Evolutionary conservation across 2,329 filamentous ascomycete genomes (phyloP), one percentile per base, ranked within the genome.

Genomic region (Plectosphaerella cucumerina): DNA sequence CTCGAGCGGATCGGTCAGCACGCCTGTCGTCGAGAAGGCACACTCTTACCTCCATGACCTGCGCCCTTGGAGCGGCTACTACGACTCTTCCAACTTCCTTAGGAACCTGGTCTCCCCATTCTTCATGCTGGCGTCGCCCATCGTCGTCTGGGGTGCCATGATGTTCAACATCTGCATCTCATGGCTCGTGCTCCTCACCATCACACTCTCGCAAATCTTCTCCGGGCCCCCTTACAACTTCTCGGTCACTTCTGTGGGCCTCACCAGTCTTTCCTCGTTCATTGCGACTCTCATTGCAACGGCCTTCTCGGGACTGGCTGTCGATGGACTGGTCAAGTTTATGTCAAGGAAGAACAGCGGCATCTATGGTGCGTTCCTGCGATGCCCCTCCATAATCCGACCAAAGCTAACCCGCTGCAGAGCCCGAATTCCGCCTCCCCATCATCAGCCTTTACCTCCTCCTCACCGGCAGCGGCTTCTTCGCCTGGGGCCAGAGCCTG

Each of bases 341-440:
- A 62, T 71, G 62, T 60, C 67, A 0, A 64, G 60, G 42, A 59
- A 51, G 33, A 71, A 70, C 51, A 60, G 61, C 9, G 68, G 68
- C 8, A 65, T 62, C 11, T 71, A 68, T 39, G 67, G 59, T 59
- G 33, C 22, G 56, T 33, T 4, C 14, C n/a, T n/a, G n/a, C n/a
- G 9, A 18, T 50, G 26, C 3, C 26, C 26, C 3, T 9, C 26
- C 8, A 8, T 3, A 8, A 9, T 31, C 26, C 3, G 12, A 8
- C 22, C 43, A 10, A 18, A 22, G 34, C 37, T 34, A 43, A 41
- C 21, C 20, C 22, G 15, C 12, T 8, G 3, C 52, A 60, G 60
- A 71, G 51, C 68, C 68, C 5, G 68, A 71, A 49, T 70, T 71
- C 58, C 67, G 68, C 33, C 60, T 70, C 5, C 67, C 67, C 4